phyloP scores from a whole-genome alignment of 2,329 filamentous ascomycete species.

The Colletotrichum tropicicola region DNA sequence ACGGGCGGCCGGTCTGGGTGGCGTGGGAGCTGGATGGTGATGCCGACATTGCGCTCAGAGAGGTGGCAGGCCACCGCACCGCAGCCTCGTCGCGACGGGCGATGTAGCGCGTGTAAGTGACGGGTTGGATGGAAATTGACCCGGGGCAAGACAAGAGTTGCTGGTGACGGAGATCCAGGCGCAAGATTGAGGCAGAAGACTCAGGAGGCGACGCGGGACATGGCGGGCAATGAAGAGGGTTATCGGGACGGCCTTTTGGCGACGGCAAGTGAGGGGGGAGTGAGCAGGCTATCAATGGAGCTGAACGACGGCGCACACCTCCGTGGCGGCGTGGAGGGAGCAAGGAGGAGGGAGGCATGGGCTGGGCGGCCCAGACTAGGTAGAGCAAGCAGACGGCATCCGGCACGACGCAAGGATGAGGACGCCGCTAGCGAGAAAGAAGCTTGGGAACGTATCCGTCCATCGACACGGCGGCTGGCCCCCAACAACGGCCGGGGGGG shows the following conservation, averaged over 20 bases:
- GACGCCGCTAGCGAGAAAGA: too few species aligned
- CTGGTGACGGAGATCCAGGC: neutral
- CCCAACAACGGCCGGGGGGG: neutral
- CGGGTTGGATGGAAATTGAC: neutral
- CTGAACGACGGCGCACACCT: constrained; percentile 15
- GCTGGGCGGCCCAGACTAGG: neutral
- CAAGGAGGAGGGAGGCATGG: neutral
- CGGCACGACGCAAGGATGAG: constrained; percentile 24
- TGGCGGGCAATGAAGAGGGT: constrained; percentile 1
- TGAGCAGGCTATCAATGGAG: constrained; percentile 27
- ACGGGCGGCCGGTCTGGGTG: constrained; percentile 57
- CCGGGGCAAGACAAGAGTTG: neutral
- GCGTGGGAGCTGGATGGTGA: constrained; percentile 40
- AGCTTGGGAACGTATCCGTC: too few species aligned
- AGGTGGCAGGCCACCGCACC: constrained; percentile 8
- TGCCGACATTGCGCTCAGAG: constrained; percentile 20
- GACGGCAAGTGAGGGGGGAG: constrained; percentile 22
- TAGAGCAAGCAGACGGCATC: neutral
- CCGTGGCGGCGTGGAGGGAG: too few species aligned
- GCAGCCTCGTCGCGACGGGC: constrained; percentile 23
- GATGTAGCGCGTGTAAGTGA: constrained; percentile 17
- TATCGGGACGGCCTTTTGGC: neutral
- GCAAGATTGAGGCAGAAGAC: neutral
- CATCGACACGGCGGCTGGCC: constrained; percentile 3
- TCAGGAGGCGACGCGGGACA: neutral